Conservation (phyloP, 139 green algal species). For the Chlamydomonas applanata region DNA sequence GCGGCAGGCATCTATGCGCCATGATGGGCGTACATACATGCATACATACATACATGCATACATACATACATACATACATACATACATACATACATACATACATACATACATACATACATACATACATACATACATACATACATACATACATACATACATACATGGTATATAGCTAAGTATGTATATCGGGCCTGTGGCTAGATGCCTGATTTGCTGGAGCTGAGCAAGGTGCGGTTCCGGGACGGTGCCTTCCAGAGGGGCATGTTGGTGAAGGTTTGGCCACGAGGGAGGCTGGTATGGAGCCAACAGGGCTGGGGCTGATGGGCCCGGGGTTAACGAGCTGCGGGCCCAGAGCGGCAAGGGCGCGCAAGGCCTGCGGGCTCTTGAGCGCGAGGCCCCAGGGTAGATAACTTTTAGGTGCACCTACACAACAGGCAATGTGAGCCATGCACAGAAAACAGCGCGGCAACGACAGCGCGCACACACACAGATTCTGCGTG, state of each 20-base stretch:
- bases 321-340: slow-evolving; percentile 40
- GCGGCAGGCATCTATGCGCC: too few relatives aligned
- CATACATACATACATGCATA: background rate
- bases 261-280: background rate
- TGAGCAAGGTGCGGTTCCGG: slow-evolving; percentile 46
- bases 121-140: background rate
- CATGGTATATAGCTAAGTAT: too few relatives aligned
- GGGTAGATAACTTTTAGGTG: too few relatives aligned
- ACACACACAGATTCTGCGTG: too few relatives aligned
- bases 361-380: too few relatives aligned
- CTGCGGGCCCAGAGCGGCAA: too few relatives aligned
- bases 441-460: too few relatives aligned
- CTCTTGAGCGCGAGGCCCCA: too few relatives aligned
- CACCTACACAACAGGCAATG: too few relatives aligned
- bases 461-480: too few relatives aligned
- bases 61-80: slow-evolving; percentile 4
- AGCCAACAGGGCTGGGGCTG: slow-evolving; percentile 41
- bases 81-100: slow-evolving; percentile 4
- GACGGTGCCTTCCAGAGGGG: slow-evolving; percentile 35
- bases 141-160: slow-evolving; percentile 49
- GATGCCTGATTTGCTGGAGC: slow-evolving; percentile 50
- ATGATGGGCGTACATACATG: too few relatives aligned
- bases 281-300: slow-evolving; percentile 12
- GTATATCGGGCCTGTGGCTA: too few relatives aligned
- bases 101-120: background rate